Evolutionary conservation across 2,329 filamentous ascomycete genomes (phyloP), one percentile per base, ranked within the genome.

Genomic region (Diaporthe ampelina): DNA sequence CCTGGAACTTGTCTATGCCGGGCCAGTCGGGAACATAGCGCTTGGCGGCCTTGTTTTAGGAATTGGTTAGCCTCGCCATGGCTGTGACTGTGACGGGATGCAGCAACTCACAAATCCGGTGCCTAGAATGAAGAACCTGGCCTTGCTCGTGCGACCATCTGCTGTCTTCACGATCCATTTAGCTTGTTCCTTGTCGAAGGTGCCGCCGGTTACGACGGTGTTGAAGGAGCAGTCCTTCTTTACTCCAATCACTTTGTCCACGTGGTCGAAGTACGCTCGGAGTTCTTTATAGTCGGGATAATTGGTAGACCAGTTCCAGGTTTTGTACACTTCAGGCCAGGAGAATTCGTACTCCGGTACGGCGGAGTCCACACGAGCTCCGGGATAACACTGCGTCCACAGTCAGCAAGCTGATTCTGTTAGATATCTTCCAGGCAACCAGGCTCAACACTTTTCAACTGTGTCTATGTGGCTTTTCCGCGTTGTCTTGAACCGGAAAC

Each of bases 21-120:
- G 86, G 85, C 86, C 88, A 92, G 72, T 89, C 85, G 0, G 91
- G 91, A 52, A 90, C 87, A 76, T 92, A 88, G n/a, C 89, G 83
- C 78, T 90, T 91, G 1, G 91, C 88, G 0, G 91, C 86, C 84
- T 85, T 52, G 58, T 21, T 24, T 61, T 57, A 65, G 3, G 13
- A 35, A 40, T 48, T 70, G 24, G 19, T 24, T 13, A 63, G 57
- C 17, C 32, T 11, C 58, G 40, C 52, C 26, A 11, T 24, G 32
- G 32, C 70, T 29, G 19, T 24, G 40, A 19, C 70, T 29, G 19
- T 24, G 40, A 19, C 24, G 26, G 26, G 63, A 65, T n/a, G 58
- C 7, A 26, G 43, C 45, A 9, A 76, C 81, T 78, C 74, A 84
- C 83, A 73, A 91, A 90, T 1, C 90, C 90, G 0, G 87, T 87